Evolutionary conservation across 2,329 filamentous ascomycete species (phyloP).

Genomic region (Hypoxylon sp.): DNA sequence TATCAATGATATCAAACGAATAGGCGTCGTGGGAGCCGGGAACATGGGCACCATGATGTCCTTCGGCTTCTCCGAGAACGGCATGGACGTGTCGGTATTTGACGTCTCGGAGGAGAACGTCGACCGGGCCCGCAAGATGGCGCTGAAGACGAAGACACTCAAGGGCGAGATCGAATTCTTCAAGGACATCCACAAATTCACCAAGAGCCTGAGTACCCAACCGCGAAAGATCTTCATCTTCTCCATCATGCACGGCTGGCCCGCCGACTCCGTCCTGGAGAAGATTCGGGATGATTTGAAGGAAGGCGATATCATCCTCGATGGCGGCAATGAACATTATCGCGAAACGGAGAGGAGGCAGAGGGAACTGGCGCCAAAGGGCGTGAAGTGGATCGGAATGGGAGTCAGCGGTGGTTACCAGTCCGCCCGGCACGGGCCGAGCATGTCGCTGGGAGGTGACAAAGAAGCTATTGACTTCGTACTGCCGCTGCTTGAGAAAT

Average conservation of each 20-base stretch:
- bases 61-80: slow-evolving; percentile 70
- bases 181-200: slow-evolving; percentile 60
- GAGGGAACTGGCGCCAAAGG: slow-evolving; percentile 67
- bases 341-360: slow-evolving; percentile 75
- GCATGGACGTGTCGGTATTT: slow-evolving; percentile 67
- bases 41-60: slow-evolving; percentile 74
- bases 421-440: slow-evolving; percentile 74
- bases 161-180: slow-evolving; percentile 47
- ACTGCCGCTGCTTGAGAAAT: slow-evolving; percentile 71
- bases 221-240: slow-evolving; percentile 66
- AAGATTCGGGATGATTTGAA: slow-evolving; percentile 63
- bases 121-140: slow-evolving; percentile 52
- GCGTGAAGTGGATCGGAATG: slow-evolving; percentile 76
- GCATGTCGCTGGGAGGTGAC: slow-evolving; percentile 76
- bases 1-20: slow-evolving; percentile 52
- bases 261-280: slow-evolving; percentile 58
- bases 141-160: slow-evolving; percentile 52
- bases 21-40: slow-evolving; percentile 71
- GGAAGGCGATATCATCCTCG: slow-evolving; percentile 75
- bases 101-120: slow-evolving; percentile 61
- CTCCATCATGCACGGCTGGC: slow-evolving; percentile 64
- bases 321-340: slow-evolving; percentile 78
- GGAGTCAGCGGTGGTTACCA: slow-evolving; percentile 80
- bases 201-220: slow-evolving; percentile 60
- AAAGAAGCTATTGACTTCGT: slow-evolving; percentile 69